Evolutionary conservation across 345 rosid species (phyloP), one percentile per base, ranked within the genome.

Genomic region (Brassica incana): DNA sequence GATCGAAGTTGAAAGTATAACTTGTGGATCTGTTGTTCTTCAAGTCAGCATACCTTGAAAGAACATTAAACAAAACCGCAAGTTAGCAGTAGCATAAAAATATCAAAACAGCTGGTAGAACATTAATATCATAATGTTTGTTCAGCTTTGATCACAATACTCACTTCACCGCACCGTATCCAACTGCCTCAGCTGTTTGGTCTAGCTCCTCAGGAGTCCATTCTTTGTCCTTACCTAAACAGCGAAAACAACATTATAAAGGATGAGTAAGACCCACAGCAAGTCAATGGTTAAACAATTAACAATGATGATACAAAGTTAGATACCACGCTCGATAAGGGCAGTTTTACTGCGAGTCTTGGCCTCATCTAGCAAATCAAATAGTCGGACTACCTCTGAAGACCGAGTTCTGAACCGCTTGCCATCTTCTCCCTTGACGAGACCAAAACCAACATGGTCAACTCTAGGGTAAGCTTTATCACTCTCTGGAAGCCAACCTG

Each of bases 101-200:
- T 65, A 29, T 6, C 43, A 32, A 56, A 32, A 58, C 64, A 73
- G 15, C 54, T 52, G 20, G 43, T 27, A 15, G 11, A 40, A 58
- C 45, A 3, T 27, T 27, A 40, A 40, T 0, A 43, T 11, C 15
- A 36, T 65, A 40, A 27, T 16, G 15, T 45, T 29, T 40, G 68
- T 29, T 65, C 72, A 58, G 62, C 33, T 18, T 66, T 58, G 33
- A 32, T 45, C 33, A 75, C 15, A 56, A 5, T 73, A 74, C 96
- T 93, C 86, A 95, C 99, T 93, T 95, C 27, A 93, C 87, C 50
- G 99, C 99, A 80, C 99, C 97, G 83, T 95, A 95, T 78, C 98
- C 99, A 80, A 93, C 81, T 43, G 98, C 99, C 84, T 91, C 93
- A 6, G 98, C 97, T 66, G 89, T 95, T 83, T 90, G 87, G 83